These are phyloP conservation scores for Malassezia globosa DNA, from an alignment of 1,284 basidiomycete species.

Conservation along the genomic window DNA sequence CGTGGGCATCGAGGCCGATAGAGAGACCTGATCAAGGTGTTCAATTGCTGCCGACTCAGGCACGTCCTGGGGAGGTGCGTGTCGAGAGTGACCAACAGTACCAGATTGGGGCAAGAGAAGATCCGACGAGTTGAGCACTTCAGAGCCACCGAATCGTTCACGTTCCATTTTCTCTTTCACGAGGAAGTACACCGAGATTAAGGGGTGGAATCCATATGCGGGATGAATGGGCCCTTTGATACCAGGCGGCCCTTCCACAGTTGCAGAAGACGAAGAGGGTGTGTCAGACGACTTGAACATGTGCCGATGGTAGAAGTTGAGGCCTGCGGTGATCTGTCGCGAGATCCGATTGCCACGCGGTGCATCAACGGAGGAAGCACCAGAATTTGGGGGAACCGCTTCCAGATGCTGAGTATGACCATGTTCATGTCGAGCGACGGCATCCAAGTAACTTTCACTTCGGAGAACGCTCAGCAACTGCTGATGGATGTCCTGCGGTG, in stretches of 20 bases:
- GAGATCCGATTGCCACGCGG: conserved; percentile 21
- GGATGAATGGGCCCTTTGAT: conserved; percentile 58
- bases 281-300: conserved; percentile 48
- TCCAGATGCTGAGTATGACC: neutral
- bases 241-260: conserved; percentile 6
- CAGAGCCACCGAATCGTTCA: conserved; percentile 49
- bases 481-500: conserved; percentile 69
- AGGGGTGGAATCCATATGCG: conserved; percentile 80
- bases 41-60: neutral
- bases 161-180: conserved; percentile 89
- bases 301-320: conserved; percentile 88
- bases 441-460: conserved; percentile 64
- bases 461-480: conserved; percentile 64
- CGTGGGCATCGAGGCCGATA: neutral
- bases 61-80: neutral
- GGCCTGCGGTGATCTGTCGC: conserved; percentile 66
- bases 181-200: conserved; percentile 91
- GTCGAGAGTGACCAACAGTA: neutral
- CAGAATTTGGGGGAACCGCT: neutral
- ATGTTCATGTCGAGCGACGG: conserved; percentile 52
- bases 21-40: neutral
- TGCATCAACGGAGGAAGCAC: neutral
- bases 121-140: conserved; percentile 4
- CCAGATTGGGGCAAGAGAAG: neutral
- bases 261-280: neutral